These are phyloP conservation scores for Purshia tridentata DNA, from an alignment of 306 rosid species.

Conservation along the genomic window DNA sequence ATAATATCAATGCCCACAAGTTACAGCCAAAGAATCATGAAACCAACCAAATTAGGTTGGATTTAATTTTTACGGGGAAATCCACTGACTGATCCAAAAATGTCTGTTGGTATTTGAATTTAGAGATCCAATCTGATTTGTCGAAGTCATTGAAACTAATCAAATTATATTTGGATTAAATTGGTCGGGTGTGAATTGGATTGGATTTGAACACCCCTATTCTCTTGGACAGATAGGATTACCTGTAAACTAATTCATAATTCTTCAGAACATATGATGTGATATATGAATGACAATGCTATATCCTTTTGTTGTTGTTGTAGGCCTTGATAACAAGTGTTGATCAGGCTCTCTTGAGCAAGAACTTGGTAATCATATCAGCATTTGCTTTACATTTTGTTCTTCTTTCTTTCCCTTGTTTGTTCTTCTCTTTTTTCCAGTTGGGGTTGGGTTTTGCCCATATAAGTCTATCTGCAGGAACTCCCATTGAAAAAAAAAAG, in stretches of 20 bases:
- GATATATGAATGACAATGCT: background rate
- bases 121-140: too few species aligned
- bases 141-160: too few species aligned
- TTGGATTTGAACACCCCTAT: too few species aligned
- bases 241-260: background rate
- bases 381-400: conserved; percentile 14
- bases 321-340: conserved; percentile 78
- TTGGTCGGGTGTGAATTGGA: too few species aligned
- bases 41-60: too few species aligned
- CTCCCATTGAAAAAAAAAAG: background rate
- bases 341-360: conserved; percentile 88
- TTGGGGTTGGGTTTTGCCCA: background rate
- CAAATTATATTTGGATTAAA: too few species aligned
- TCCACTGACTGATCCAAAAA: too few species aligned
- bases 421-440: background rate
- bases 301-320: conserved; percentile 26
- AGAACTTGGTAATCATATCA: conserved; percentile 73
- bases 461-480: background rate
- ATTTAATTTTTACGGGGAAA: too few species aligned
- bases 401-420: background rate
- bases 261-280: background rate
- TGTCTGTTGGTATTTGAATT: too few species aligned
- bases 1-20: too few species aligned
- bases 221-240: background rate
- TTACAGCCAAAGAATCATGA: too few species aligned